Evolutionary conservation across 2,329 filamentous ascomycete genomes (phyloP).

Genomic region (Magnaporthiopsis incrustans): DNA sequence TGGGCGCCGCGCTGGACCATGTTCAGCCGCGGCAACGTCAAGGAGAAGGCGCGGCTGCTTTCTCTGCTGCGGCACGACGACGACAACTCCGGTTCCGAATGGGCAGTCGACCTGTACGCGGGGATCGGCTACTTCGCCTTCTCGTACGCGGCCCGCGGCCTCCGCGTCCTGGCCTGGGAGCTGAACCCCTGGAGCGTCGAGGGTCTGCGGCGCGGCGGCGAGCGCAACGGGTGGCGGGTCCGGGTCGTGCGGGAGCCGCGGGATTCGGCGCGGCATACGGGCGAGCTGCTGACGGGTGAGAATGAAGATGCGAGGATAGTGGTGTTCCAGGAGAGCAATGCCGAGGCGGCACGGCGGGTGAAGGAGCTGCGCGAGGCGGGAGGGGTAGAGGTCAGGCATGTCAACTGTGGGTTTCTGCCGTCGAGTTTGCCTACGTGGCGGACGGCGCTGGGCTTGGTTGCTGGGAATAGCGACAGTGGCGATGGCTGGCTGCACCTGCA

Average conservation of each 20-base stretch:
- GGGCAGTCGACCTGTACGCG: slow-evolving; percentile 76
- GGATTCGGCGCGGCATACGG: slow-evolving; percentile 29
- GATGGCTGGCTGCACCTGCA: slow-evolving; percentile 55
- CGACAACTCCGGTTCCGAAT: slow-evolving; percentile 17
- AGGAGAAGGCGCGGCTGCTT: slow-evolving; percentile 75
- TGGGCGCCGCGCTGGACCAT: slow-evolving; percentile 91
- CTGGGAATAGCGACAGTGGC: slow-evolving; percentile 5
- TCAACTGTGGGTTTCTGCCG: slow-evolving; percentile 58
- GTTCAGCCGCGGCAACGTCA: slow-evolving; percentile 87
- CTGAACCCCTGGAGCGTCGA: slow-evolving; percentile 85
- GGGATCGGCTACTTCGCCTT: slow-evolving; percentile 95
- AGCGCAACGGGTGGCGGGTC: slow-evolving; percentile 58
- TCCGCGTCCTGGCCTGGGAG: slow-evolving; percentile 79
- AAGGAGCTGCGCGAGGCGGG: slow-evolving; percentile 22
- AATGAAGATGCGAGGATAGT: slow-evolving; percentile 35
- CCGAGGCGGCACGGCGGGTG: slow-evolving; percentile 37
- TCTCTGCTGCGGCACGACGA: slow-evolving; percentile 11
- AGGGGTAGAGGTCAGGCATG: slow-evolving; percentile 38
- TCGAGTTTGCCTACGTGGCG: slow-evolving; percentile 47
- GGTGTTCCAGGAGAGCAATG: slow-evolving; percentile 64
- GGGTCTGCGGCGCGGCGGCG: slow-evolving; percentile 67
- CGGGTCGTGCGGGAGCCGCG: slow-evolving; percentile 38
- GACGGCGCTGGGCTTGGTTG: slow-evolving; percentile 38
- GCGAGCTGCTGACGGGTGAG: slow-evolving; percentile 30
- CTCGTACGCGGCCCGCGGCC: slow-evolving; percentile 64